Conservation (phyloP, 768 basidiomycete genomes). For the Austroboletus eburneus region DNA sequence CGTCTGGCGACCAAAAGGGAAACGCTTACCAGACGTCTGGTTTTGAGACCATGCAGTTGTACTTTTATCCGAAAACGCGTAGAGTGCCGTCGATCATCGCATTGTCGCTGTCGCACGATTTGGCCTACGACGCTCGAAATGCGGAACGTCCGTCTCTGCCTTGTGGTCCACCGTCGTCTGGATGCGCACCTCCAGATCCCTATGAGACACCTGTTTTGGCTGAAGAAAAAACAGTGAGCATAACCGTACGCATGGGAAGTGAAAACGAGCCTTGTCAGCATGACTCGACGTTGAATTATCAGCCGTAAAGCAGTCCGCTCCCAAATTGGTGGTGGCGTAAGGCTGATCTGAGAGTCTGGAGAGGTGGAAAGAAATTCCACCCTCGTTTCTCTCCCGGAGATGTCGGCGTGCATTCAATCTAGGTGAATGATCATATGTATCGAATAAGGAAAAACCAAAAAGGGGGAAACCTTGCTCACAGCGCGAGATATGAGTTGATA, state of each 20-base stretch:
- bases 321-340: not conserved
- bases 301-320: not conserved
- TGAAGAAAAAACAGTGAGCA: not conserved
- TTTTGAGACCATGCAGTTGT: no score
- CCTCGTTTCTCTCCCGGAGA: conserved; percentile 31
- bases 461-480: conserved; percentile 17
- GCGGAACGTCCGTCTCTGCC: not conserved
- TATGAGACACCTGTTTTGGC: not conserved
- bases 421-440: not conserved
- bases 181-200: conserved; percentile 8
- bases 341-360: conserved; percentile 29
- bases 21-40: no score
- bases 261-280: conserved; percentile 4
- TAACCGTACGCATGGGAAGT: not conserved
- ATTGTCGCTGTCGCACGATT: no score
- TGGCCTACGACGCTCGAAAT: no score
- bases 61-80: no score
- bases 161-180: conserved; percentile 11
- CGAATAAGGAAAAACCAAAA: no score
- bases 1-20: no score
- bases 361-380: conserved; percentile 38
- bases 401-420: conserved; percentile 45
- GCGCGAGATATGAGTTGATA: conserved; percentile 51
- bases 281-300: not conserved
- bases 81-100: no score